These are phyloP conservation scores for Hanseniaspora gamundiae DNA, from an alignment of 1,139 yeast genomes.

Conservation along the genomic window DNA sequence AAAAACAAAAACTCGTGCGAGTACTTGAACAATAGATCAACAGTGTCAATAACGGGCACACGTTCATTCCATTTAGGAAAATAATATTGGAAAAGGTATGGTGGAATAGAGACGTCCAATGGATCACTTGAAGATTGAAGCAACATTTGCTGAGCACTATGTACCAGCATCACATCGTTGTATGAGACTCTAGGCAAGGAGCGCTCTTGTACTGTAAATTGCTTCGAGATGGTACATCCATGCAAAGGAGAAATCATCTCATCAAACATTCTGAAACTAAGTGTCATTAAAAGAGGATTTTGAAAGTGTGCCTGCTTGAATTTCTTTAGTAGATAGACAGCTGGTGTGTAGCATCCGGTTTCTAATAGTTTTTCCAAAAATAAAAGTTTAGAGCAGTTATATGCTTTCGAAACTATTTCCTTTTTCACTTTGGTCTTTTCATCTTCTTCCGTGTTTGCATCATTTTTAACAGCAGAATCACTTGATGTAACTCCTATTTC, in stretches of 20 bases:
- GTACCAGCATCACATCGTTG: neutral
- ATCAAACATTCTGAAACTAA: slow-evolving; percentile 39
- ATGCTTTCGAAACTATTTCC: neutral
- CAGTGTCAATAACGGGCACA: slow-evolving; percentile 29
- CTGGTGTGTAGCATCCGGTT: slow-evolving; percentile 54
- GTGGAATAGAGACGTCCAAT: neutral
- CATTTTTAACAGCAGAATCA: neutral
- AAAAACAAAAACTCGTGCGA: slow-evolving; percentile 42
- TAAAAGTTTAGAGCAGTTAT: slow-evolving; percentile 17
- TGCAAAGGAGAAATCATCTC: slow-evolving; percentile 38
- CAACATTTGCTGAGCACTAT: neutral
- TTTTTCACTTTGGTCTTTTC: neutral
- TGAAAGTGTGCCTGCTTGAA: slow-evolving; percentile 13
- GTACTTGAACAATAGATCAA: slow-evolving; percentile 34
- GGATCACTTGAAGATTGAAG: slow-evolving; percentile 4
- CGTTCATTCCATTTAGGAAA: slow-evolving; percentile 38
- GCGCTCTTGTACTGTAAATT: neutral
- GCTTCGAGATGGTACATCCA: neutral
- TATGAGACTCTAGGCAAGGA: slow-evolving; percentile 18
- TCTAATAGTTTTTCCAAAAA: slow-evolving; percentile 44
- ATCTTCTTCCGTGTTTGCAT: neutral
- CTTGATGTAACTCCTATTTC: neutral
- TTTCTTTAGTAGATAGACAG: slow-evolving; percentile 45
- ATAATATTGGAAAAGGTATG: slow-evolving; percentile 32
- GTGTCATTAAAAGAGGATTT: slow-evolving; percentile 47